These are phyloP conservation scores for Blumeria graminis DNA, from an alignment of 2,329 filamentous ascomycete species.

Conservation along the genomic window DNA sequence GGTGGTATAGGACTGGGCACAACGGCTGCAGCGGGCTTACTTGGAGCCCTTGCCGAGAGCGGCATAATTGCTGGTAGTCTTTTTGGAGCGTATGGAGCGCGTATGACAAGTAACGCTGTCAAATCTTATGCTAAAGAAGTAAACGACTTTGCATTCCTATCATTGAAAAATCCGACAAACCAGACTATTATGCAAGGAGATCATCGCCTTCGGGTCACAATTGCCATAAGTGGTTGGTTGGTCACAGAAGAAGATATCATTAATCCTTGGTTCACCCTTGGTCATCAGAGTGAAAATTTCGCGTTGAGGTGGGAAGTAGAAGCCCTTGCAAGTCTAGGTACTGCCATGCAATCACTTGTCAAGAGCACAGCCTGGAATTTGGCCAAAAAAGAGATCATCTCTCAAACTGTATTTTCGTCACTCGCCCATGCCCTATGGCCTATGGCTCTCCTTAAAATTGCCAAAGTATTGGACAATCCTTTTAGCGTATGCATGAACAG, in stretches of 20 bases:
- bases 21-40: slow-evolving; percentile 49
- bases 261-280: slow-evolving; percentile 56
- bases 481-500: slow-evolving; percentile 55
- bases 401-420: slow-evolving; percentile 36
- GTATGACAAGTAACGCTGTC: slow-evolving; percentile 68
- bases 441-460: slow-evolving; percentile 38
- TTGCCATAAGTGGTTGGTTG: slow-evolving; percentile 66
- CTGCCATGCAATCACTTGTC: slow-evolving; percentile 51
- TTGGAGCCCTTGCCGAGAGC: slow-evolving; percentile 61
- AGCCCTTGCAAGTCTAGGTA: slow-evolving; percentile 52
- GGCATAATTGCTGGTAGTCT: slow-evolving; percentile 58
- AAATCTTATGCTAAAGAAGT: slow-evolving; percentile 72
- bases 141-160: slow-evolving; percentile 69
- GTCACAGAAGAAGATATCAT: slow-evolving; percentile 47
- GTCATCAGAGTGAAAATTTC: slow-evolving; percentile 52
- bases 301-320: slow-evolving; percentile 65
- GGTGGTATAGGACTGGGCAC: slow-evolving; percentile 52
- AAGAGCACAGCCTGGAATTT: slow-evolving; percentile 59
- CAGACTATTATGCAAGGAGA: slow-evolving; percentile 27
- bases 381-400: slow-evolving; percentile 42
- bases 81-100: slow-evolving; percentile 75
- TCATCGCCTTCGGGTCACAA: slow-evolving; percentile 53
- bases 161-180: slow-evolving; percentile 30
- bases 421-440: slow-evolving; percentile 48
- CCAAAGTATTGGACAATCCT: slow-evolving; percentile 53